These are phyloP conservation scores for Daldinia caldariorum DNA, from an alignment of 495 filamentous ascomycete genomes.

Conservation along the genomic window DNA sequence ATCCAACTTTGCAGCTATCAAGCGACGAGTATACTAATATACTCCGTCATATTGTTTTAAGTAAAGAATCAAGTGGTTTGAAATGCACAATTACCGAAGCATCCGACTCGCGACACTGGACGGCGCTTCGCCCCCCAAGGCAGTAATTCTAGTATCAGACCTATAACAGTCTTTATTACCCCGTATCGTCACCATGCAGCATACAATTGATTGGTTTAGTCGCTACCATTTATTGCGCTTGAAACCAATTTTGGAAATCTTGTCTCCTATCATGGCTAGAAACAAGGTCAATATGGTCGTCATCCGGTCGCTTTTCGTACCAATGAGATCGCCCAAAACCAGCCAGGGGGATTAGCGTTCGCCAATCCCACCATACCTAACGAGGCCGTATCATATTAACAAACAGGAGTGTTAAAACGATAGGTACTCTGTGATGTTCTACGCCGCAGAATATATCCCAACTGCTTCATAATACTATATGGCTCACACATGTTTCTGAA, in stretches of 20 bases:
- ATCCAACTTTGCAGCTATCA: not conserved
- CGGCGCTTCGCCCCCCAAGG: constrained; percentile 11
- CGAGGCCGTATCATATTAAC: no score
- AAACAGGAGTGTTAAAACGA: no score
- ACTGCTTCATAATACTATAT: not conserved
- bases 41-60: no score
- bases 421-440: no score
- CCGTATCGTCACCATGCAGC: not conserved
- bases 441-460: not conserved
- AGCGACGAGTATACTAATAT: no score
- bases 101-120: not conserved
- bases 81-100: not conserved
- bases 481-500: not conserved
- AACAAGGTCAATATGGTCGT: constrained; percentile 13
- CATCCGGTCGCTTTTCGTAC: constrained; percentile 16
- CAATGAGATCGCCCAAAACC: not conserved
- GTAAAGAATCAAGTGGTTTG: no score
- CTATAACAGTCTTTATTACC: not conserved
- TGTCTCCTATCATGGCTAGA: constrained; percentile 20
- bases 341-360: constrained; percentile 1
- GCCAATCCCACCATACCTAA: not conserved
- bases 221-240: constrained; percentile 14
- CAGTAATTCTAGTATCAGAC: not conserved
- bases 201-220: constrained; percentile 23
- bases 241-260: constrained; percentile 21